phyloP scores from a whole-genome alignment of 2,329 filamentous ascomycete genomes.

The Myriosclerotinia scirpicola region DNA sequence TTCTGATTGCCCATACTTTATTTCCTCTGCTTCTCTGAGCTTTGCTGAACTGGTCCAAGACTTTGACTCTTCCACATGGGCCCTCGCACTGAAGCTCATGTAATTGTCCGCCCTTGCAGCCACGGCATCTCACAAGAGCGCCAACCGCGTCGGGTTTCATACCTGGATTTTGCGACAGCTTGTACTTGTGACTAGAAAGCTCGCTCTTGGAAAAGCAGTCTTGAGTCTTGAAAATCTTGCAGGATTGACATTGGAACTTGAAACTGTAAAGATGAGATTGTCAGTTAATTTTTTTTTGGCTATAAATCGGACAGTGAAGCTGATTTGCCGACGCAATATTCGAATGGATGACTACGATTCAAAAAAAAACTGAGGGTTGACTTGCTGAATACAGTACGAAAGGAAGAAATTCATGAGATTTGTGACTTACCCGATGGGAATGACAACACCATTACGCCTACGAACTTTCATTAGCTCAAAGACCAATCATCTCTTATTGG shows the following conservation, averaged over 20 bases:
- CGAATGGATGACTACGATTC: no score
- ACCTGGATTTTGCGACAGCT: conserved; percentile 21
- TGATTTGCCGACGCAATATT: not conserved
- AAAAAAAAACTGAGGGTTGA: no score
- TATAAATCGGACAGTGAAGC: not conserved
- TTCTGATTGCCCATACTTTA: not conserved
- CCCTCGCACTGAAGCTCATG: conserved; percentile 50
- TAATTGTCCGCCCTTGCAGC: conserved; percentile 46
- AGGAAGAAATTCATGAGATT: not conserved
- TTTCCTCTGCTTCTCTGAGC: conserved; percentile 43
- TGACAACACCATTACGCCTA: conserved; percentile 1
- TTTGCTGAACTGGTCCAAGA: conserved; percentile 51
- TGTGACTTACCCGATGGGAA: conserved; percentile 8
- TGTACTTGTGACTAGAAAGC: conserved; percentile 42
- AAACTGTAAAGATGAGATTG: not conserved
- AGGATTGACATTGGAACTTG: conserved; percentile 23
- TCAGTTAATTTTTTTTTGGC: not conserved
- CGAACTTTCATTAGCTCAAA: not conserved
- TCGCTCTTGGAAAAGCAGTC: conserved; percentile 50
- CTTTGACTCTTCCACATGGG: conserved; percentile 48
- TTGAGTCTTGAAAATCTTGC: conserved; percentile 38
- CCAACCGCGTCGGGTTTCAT: conserved; percentile 27
- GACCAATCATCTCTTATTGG: not conserved
- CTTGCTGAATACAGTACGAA: no score
- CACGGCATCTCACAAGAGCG: conserved; percentile 43